These are phyloP conservation scores for Ceriops zippeliana DNA, from an alignment of 345 rosid species.

Conservation along the genomic window DNA sequence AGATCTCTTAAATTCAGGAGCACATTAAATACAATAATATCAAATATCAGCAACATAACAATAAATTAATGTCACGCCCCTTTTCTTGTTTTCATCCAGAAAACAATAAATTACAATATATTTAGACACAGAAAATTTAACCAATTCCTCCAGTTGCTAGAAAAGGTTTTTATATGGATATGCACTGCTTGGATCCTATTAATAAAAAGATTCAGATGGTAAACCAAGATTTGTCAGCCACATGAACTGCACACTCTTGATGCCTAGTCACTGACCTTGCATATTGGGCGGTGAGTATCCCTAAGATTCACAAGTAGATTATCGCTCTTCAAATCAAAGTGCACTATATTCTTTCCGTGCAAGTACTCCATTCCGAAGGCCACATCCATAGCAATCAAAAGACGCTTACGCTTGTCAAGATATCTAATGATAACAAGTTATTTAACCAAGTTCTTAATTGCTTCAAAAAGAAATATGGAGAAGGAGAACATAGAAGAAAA, in stretches of 20 bases:
- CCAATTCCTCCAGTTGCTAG: not conserved
- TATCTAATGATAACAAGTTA: slow-evolving; percentile 30
- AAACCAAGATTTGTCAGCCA: not conserved
- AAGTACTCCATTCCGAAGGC: slow-evolving; percentile 77
- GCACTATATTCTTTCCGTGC: slow-evolving; percentile 68
- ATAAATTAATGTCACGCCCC: too few relatives aligned
- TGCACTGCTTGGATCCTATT: not conserved
- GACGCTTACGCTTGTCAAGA: slow-evolving; percentile 57
- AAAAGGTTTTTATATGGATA: too few relatives aligned
- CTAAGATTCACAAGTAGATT: slow-evolving; percentile 71
- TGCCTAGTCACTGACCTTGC: slow-evolving; percentile 47
- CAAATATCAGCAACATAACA: too few relatives aligned
- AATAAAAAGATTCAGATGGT: not conserved
- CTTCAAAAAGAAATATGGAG: not conserved
- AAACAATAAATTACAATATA: not conserved
- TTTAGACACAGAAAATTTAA: not conserved
- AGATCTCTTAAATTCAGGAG: not conserved
- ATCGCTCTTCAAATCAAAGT: slow-evolving; percentile 72
- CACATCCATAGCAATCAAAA: slow-evolving; percentile 64
- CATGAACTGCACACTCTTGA: not conserved
- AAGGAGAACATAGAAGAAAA: not conserved
- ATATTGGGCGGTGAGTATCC: slow-evolving; percentile 66
- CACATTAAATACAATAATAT: too few relatives aligned
- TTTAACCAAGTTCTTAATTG: not conserved
- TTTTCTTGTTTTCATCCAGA: not conserved